Conservation (phyloP, 768 basidiomycete genomes). For the Suillus occidentalis region DNA sequence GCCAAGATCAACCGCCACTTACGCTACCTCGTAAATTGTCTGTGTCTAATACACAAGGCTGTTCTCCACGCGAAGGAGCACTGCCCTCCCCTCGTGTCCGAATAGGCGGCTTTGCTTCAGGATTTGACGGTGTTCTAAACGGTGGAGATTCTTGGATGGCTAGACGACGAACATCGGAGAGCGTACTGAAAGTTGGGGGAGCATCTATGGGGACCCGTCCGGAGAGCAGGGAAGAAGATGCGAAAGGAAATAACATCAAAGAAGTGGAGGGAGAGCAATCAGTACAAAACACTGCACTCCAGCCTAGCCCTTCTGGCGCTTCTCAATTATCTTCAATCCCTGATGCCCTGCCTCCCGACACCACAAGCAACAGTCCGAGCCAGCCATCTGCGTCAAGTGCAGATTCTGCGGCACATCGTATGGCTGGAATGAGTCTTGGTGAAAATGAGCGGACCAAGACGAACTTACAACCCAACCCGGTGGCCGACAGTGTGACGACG, state of each 20-base stretch:
- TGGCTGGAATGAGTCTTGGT: slow-evolving; percentile 19
- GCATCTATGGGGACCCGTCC: slow-evolving; percentile 37
- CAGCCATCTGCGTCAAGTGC: slow-evolving; percentile 2
- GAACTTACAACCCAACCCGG: slow-evolving; percentile 10
- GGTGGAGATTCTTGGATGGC: slow-evolving; percentile 70
- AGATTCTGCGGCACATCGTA: slow-evolving; percentile 13
- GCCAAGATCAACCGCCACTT: slow-evolving; percentile 58
- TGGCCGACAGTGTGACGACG: slow-evolving; percentile 16
- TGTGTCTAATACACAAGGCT: slow-evolving; percentile 56
- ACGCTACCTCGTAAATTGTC: slow-evolving; percentile 67
- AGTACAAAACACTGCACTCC: slow-evolving; percentile 9
- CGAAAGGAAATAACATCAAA: slow-evolving; percentile 49
- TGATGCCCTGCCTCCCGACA: slow-evolving; percentile 12
- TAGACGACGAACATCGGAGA: slow-evolving; percentile 62
- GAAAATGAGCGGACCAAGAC: slow-evolving; percentile 11
- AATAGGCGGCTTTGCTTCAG: slow-evolving; percentile 55
- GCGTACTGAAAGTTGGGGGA: slow-evolving; percentile 42
- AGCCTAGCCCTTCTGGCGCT: slow-evolving; percentile 9
- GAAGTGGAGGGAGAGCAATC: slow-evolving; percentile 53
- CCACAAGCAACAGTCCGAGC: neutral
- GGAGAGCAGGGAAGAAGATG: slow-evolving; percentile 38
- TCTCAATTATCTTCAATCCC: slow-evolving; percentile 15
- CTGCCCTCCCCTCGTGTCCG: slow-evolving; percentile 65
- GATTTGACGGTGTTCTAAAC: slow-evolving; percentile 73
- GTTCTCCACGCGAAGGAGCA: slow-evolving; percentile 50